Base-by-base conservation (phyloP, 495 filamentous ascomycete species). In the Neohortaea acidophila region DNA sequence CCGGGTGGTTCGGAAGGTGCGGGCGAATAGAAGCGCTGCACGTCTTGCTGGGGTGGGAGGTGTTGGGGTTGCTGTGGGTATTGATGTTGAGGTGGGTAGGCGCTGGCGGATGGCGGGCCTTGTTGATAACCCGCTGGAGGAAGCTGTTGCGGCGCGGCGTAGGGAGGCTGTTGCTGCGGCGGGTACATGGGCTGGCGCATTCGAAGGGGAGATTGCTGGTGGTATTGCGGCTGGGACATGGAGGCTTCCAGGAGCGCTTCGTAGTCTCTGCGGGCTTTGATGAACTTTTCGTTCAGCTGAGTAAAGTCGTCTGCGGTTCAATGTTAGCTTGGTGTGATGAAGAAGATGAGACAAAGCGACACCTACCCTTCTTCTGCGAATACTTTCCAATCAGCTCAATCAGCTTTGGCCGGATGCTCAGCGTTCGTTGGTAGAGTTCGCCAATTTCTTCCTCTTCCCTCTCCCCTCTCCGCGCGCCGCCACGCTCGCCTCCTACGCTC, bases 341-440 rank as follows among this genome's bases (percentile, higher is more conserved):
- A 11, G 25, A 35, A 1, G 15, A 27, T 17, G 18, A 19, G 17
- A 17, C 12, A 9, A 4, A 15, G 11, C 7, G 20, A 6, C 10
- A 29, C 52, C 39, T 65, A 89, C 85, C 89, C 62, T 97, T 97
- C 73, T 93, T 96, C 54, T 97, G 89, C 11, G 89, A 94, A 51
- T 97, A 97, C 61, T 96, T 97, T 37, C 91, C 89, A 59, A 97
- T 97, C 31, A 97, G 61, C 61, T 97, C 92, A 54, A 97, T 96
- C 22, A 96, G 67, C 60, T 97, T 97, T 7, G 89, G 89, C 21
- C 89, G 73, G 46, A 97, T 97, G 1, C 85, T 83, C 32, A 96
- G 51, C 1, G 89, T 96, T 30, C 83, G 79, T 52, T 97, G 86
- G 51, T 97, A 97, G 29, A 97, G 61, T 43, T 50, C 47, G 7